phyloP scores from a whole-genome alignment of 2,329 filamentous ascomycete species.

The Dactylellina cionopaga region DNA sequence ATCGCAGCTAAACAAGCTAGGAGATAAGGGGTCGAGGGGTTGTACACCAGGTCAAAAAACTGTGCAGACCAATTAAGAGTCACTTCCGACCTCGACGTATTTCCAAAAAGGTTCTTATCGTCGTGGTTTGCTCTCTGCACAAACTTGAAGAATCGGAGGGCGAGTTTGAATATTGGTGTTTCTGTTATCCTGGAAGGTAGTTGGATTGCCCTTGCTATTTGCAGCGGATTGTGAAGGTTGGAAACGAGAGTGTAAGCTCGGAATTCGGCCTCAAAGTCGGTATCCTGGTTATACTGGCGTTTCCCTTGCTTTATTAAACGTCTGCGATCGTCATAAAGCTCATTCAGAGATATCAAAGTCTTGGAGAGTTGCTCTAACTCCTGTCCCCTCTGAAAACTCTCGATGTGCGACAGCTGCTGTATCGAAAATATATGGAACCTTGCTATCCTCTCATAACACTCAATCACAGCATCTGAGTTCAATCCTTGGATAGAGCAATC shows the following conservation, averaged over 20 bases:
- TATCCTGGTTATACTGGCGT: constrained; percentile 33
- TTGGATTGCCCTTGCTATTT: constrained; percentile 30
- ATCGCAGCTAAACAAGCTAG: constrained; percentile 36
- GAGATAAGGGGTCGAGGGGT: constrained; percentile 43
- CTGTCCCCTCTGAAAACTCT: constrained; percentile 69
- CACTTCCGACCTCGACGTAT: constrained; percentile 33
- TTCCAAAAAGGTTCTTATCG: constrained; percentile 50
- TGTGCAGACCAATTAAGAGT: constrained; percentile 49
- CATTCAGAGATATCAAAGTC: constrained; percentile 72
- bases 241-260: constrained; percentile 48
- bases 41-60: constrained; percentile 43
- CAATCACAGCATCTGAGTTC: constrained; percentile 67
- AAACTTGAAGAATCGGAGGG: constrained; percentile 40
- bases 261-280: constrained; percentile 48
- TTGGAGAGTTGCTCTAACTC: constrained; percentile 75
- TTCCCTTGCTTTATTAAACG: constrained; percentile 50
- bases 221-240: constrained; percentile 39
- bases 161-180: constrained; percentile 36
- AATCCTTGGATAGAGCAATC: constrained; percentile 75
- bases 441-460: constrained; percentile 73
- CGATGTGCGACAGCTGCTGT: constrained; percentile 70
- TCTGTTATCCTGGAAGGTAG: constrained; percentile 39
- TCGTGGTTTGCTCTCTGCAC: constrained; percentile 42
- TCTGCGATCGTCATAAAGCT: constrained; percentile 70
- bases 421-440: constrained; percentile 74